Percentiles rank a stretch among this genome's conserved stretches.
These are phyloP conservation scores for Chytridiales sp. DNA, from an alignment of 371 early-diverging fungal species.

Conservation along the genomic window DNA sequence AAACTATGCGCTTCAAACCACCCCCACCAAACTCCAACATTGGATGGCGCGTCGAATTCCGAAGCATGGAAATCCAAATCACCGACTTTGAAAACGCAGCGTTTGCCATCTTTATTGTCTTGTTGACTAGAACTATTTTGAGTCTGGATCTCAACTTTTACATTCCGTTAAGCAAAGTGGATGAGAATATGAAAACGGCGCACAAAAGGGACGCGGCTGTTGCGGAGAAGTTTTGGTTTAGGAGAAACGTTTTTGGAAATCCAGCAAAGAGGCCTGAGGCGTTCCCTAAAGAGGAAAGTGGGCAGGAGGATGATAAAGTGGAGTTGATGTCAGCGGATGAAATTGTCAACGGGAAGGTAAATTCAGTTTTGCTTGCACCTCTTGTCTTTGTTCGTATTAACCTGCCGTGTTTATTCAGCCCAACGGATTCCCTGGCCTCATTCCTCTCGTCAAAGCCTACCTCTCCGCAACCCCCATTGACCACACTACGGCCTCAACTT, in stretches of 20 bases:
- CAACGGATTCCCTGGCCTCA: slow-evolving; percentile 79
- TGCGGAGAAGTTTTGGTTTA: slow-evolving; percentile 85
- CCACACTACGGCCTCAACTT: slow-evolving; percentile 43
- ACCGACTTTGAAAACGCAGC: slow-evolving; percentile 99
- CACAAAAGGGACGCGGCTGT: slow-evolving; percentile 83
- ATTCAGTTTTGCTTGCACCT: not conserved
- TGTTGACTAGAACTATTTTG: slow-evolving; percentile 88
- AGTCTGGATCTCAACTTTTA: slow-evolving; percentile 92
- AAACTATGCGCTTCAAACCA: slow-evolving; percentile 98
- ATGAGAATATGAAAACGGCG: slow-evolving; percentile 92
- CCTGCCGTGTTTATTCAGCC: slow-evolving; percentile 31
- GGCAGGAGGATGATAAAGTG: slow-evolving; percentile 58
- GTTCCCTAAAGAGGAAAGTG: slow-evolving; percentile 7
- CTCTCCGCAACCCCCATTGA: slow-evolving; percentile 56
- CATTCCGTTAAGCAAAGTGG: slow-evolving; percentile 94
- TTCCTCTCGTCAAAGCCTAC: slow-evolving; percentile 79
- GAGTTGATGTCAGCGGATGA: slow-evolving; percentile 86
- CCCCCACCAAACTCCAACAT: slow-evolving; percentile 80
- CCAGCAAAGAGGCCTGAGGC: slow-evolving; percentile 11
- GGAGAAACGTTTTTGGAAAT: slow-evolving; percentile 71
- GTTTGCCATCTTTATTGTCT: slow-evolving; percentile 89
- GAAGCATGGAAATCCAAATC: slow-evolving; percentile 97
- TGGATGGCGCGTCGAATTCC: slow-evolving; percentile 99
- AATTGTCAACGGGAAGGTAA: slow-evolving; percentile 90
- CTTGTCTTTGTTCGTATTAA: slow-evolving; percentile 21